These are phyloP conservation scores for Tricladium varicosporioides DNA, from an alignment of 2,329 filamentous ascomycete species.

Conservation along the genomic window DNA sequence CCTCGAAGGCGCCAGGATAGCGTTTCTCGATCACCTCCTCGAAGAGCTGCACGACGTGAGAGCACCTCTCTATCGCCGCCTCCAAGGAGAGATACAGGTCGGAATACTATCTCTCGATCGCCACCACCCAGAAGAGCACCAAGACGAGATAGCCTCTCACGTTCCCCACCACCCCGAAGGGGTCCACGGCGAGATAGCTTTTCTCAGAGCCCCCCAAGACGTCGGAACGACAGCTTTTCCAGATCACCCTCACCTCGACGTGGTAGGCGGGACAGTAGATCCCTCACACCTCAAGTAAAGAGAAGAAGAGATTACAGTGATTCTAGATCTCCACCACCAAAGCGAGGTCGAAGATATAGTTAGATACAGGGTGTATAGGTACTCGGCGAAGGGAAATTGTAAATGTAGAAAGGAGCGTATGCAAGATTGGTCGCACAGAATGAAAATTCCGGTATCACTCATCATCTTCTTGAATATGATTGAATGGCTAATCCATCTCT, in stretches of 20 bases:
- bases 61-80: constrained; percentile 19
- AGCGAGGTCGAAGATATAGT: constrained; percentile 28
- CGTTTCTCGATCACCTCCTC: constrained; percentile 23
- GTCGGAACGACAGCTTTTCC: too few relatives aligned
- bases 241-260: too few relatives aligned
- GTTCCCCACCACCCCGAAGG: too few relatives aligned
- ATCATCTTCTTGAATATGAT: not conserved
- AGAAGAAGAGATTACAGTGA: constrained; percentile 29
- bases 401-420: constrained; percentile 5
- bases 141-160: too few relatives aligned
- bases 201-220: too few relatives aligned
- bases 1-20: constrained; percentile 22
- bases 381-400: constrained; percentile 7
- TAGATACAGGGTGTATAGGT: constrained; percentile 12
- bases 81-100: too few relatives aligned
- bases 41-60: constrained; percentile 11
- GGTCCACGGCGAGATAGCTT: too few relatives aligned
- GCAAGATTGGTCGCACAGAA: not conserved
- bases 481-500: too few relatives aligned
- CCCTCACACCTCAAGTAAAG: constrained; percentile 27
- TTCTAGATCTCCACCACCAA: constrained; percentile 31
- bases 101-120: constrained; percentile 22
- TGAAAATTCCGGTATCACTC: not conserved
- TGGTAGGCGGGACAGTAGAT: constrained; percentile 22
- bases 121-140: constrained; percentile 14